Conservation (phyloP, 2,329 filamentous ascomycete genomes). For the Fusarium nematophilum region DNA sequence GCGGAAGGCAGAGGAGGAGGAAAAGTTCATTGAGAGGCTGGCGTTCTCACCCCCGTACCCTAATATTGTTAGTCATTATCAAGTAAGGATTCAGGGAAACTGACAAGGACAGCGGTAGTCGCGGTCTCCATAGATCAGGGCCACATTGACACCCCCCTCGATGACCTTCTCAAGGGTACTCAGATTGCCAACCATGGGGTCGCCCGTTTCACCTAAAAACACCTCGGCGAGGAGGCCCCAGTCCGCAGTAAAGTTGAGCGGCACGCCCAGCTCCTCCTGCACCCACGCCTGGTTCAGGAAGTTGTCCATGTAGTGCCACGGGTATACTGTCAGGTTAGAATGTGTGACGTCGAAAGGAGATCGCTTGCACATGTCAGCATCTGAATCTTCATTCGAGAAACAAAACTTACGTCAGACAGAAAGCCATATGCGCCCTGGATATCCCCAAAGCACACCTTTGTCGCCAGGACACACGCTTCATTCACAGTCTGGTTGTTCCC, state of each 20-base stretch:
- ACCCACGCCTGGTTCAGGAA: conserved; percentile 71
- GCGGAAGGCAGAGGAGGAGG: conserved; percentile 64
- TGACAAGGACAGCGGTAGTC: conserved; percentile 72
- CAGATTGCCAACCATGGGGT: conserved; percentile 57
- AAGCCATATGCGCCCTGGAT: conserved; percentile 22
- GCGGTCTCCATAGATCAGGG: conserved; percentile 73
- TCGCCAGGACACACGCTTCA: conserved; percentile 64
- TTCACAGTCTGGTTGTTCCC: conserved; percentile 53
- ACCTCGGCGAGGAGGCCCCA: conserved; percentile 53
- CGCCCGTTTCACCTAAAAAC: conserved; percentile 70
- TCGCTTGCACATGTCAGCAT: conserved; percentile 51
- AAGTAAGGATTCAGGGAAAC: background rate
- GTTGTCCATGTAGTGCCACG: conserved; percentile 66
- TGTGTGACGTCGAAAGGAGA: conserved; percentile 72
- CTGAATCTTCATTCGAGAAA: fast-evolving
- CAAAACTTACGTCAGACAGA: conserved; percentile 1
- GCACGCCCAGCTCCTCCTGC: conserved; percentile 69
- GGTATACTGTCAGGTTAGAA: conserved; percentile 65
- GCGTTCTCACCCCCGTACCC: conserved; percentile 70
- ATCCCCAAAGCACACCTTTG: conserved; percentile 31
- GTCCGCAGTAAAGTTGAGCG: conserved; percentile 64
- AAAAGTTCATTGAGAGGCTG: conserved; percentile 67
- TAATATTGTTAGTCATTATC: background rate
- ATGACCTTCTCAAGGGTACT: conserved; percentile 66
- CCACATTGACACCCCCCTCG: conserved; percentile 71